phyloP scores from a whole-genome alignment of 805 yeast genomes.

The Lipomyces spencermartinsiae region DNA sequence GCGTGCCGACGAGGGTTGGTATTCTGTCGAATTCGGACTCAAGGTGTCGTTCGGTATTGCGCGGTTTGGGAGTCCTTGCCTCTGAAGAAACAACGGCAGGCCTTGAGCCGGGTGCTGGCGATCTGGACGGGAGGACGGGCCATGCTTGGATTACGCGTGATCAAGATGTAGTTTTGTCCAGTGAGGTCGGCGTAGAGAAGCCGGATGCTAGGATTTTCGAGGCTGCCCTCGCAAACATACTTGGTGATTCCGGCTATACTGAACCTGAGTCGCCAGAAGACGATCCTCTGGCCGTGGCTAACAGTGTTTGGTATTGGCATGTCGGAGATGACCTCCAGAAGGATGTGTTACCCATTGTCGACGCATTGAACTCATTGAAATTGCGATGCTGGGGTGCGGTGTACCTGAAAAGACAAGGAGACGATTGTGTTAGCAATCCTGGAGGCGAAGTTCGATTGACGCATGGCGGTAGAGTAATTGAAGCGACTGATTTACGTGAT shows the following conservation, averaged over 20 bases:
- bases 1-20: slow-evolving; percentile 13
- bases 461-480: slow-evolving; percentile 23
- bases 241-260: not conserved
- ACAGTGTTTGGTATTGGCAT: slow-evolving; percentile 26
- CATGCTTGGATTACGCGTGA: slow-evolving; percentile 13
- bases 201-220: slow-evolving; percentile 31
- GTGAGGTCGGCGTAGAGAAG: slow-evolving; percentile 35
- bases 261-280: not conserved
- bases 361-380: not conserved
- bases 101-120: not conserved
- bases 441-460: slow-evolving; percentile 1
- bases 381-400: slow-evolving; percentile 25
- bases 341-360: slow-evolving; percentile 24
- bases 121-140: not conserved
- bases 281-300: slow-evolving; percentile 4
- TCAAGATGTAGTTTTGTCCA: slow-evolving; percentile 25
- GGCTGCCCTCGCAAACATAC: slow-evolving; percentile 16
- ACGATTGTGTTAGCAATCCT: not conserved
- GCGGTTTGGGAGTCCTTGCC: slow-evolving; percentile 23
- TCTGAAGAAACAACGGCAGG: no score
- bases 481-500: slow-evolving; percentile 21
- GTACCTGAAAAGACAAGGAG: not conserved
- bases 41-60: slow-evolving; percentile 19
- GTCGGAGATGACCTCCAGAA: slow-evolving; percentile 33
- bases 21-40: slow-evolving; percentile 33